These are phyloP conservation scores for Verticillium longisporum DNA, from an alignment of 2,329 filamentous ascomycete species.

Conservation along the genomic window DNA sequence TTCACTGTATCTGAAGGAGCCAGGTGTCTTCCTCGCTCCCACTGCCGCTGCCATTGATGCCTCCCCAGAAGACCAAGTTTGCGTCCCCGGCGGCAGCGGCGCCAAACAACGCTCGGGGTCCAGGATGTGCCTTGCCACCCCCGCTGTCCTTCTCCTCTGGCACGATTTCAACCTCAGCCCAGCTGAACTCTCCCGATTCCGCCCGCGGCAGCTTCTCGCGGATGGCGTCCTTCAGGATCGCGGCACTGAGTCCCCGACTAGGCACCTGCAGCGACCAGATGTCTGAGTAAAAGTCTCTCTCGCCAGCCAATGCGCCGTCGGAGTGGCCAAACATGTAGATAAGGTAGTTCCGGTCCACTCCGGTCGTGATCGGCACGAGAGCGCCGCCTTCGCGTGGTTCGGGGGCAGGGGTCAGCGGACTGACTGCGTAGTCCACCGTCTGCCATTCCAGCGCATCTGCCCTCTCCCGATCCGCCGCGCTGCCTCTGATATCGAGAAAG, in stretches of 20 bases:
- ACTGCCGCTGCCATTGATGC: no score
- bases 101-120: conserved; percentile 29
- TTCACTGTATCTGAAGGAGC: no score
- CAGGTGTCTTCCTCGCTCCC: no score
- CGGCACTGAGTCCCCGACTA: conserved; percentile 34
- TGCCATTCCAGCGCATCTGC: conserved; percentile 25
- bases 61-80: conserved; percentile 26
- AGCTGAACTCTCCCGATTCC: conserved; percentile 38
- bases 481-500: conserved; percentile 23
- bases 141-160: conserved; percentile 31
- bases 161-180: conserved; percentile 42
- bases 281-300: conserved; percentile 26
- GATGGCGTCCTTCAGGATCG: conserved; percentile 42
- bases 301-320: conserved; percentile 12
- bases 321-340: conserved; percentile 38
- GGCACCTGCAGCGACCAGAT: conserved; percentile 48
- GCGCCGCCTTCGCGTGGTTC: conserved; percentile 32
- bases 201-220: conserved; percentile 31
- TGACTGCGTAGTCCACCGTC: conserved; percentile 25
- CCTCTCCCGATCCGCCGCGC: conserved; percentile 21
- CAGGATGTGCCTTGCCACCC: conserved; percentile 34
- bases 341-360: conserved; percentile 44
- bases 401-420: conserved; percentile 31
- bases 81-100: conserved; percentile 35
- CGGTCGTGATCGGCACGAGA: conserved; percentile 39